Evolutionary conservation across 2,329 filamentous ascomycete genomes (phyloP).

Genomic region (Diaporthe vexans): DNA sequence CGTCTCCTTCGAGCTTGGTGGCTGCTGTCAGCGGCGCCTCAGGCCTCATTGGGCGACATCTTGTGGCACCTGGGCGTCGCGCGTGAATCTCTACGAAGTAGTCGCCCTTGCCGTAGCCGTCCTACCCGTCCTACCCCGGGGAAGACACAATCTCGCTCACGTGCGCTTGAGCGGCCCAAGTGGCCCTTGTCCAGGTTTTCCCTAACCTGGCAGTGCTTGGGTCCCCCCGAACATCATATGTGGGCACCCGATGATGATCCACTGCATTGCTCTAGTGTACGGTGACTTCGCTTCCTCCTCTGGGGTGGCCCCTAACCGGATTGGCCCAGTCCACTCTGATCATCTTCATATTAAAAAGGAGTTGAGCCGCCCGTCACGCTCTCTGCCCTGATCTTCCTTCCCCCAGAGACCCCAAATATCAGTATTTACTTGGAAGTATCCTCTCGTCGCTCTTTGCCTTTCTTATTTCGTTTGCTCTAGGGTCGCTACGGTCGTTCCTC

Average conservation of each 20-base stretch:
- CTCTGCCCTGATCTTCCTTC: conserved; percentile 2
- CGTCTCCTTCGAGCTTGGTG: neutral
- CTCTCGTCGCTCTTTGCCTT: conserved; percentile 37
- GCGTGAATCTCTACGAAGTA: neutral
- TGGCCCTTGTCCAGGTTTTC: conserved; percentile 29
- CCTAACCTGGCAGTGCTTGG: conserved; percentile 28
- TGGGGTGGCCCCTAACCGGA: conserved; percentile 32
- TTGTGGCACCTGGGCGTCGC: neutral
- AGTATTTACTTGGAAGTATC: conserved; percentile 34
- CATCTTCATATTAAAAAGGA: conserved; percentile 42
- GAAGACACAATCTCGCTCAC: conserved; percentile 15
- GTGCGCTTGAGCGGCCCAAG: conserved; percentile 22
- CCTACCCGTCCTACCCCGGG: conserved; percentile 25
- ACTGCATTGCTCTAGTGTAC: conserved; percentile 34
- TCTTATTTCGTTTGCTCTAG: conserved; percentile 33
- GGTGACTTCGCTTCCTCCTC: conserved; percentile 37
- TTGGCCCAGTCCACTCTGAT: conserved; percentile 33
- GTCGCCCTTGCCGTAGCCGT: conserved; percentile 9
- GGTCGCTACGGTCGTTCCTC: conserved; percentile 41
- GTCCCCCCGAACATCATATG: conserved; percentile 32
- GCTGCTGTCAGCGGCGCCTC: conserved; percentile 16
- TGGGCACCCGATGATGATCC: conserved; percentile 36
- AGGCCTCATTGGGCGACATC: neutral
- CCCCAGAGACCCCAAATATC: conserved; percentile 26
- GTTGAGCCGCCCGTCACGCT: conserved; percentile 35